phyloP scores from a whole-genome alignment of 176 grass and related monocot species.

The Puccinellia tenuiflora region DNA sequence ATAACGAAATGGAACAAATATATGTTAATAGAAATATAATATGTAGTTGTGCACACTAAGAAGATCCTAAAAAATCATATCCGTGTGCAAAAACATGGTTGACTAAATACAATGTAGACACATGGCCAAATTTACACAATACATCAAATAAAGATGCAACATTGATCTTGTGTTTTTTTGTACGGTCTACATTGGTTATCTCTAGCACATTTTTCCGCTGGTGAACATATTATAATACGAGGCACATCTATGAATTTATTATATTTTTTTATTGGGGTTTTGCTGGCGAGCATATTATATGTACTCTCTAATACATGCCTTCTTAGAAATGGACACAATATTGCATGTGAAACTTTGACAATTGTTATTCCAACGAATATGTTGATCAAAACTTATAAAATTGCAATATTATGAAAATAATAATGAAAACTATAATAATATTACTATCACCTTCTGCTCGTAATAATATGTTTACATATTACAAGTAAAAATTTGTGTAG shows the following conservation, averaged over 20 bases:
- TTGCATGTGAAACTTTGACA: background rate
- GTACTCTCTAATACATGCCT: no score
- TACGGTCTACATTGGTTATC: no score
- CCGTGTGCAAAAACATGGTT: background rate
- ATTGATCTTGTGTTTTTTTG: no score
- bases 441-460: background rate
- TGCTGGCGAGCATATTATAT: background rate
- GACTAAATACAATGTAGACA: background rate
- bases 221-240: background rate
- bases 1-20: background rate
- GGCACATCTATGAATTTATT: background rate
- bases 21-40: background rate
- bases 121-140: no score
- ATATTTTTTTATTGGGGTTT: background rate
- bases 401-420: background rate
- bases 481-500: no score
- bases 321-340: background rate
- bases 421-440: background rate
- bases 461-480: background rate
- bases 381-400: background rate
- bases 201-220: background rate
- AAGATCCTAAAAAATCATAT: background rate
- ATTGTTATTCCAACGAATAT: background rate
- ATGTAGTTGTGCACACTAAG: background rate
- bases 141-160: no score